A percentile compares a stretch with the other conserved stretches of the same genome.
Evolutionary conservation across 345 rosid species (phyloP).

Genomic region (Eucalyptus fibrosa): DNA sequence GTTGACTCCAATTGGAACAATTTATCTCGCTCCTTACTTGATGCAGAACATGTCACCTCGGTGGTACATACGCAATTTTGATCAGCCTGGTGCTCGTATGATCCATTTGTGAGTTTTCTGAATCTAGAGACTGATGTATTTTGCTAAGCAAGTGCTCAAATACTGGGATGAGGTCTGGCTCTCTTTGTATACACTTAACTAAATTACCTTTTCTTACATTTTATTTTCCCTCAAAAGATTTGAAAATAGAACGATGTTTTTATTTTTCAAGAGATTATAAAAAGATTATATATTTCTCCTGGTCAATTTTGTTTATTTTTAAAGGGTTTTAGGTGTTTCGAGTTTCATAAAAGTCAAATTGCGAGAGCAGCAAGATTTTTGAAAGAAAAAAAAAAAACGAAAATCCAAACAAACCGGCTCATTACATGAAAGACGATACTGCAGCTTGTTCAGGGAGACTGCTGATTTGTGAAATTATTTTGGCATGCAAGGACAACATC

Average conservation of each 20-base stretch:
- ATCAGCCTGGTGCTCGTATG: conserved; percentile 49
- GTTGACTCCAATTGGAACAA: too few species aligned
- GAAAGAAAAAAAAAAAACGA: too few species aligned
- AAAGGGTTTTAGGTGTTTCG: neutral
- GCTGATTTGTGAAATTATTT: too few species aligned
- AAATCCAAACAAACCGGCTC: too few species aligned
- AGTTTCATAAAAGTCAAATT: too few species aligned
- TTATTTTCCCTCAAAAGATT: neutral
- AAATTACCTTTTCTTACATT: neutral
- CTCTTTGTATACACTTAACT: neutral
- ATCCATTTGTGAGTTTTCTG: conserved; percentile 63
- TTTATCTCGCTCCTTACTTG: neutral
- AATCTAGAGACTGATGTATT: neutral
- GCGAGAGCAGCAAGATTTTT: too few species aligned
- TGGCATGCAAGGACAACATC: too few species aligned
- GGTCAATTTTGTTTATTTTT: neutral
- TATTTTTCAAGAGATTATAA: too few species aligned
- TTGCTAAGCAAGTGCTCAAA: neutral
- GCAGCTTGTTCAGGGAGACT: too few species aligned
- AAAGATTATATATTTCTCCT: neutral
- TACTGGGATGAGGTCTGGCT: neutral
- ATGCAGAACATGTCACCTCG: conserved; percentile 70
- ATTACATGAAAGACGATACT: too few species aligned
- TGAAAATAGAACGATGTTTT: neutral
- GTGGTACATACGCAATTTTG: conserved; percentile 81